These are phyloP conservation scores for Aspergillus terreus DNA, from an alignment of 2,329 filamentous ascomycete genomes.

Conservation along the genomic window DNA sequence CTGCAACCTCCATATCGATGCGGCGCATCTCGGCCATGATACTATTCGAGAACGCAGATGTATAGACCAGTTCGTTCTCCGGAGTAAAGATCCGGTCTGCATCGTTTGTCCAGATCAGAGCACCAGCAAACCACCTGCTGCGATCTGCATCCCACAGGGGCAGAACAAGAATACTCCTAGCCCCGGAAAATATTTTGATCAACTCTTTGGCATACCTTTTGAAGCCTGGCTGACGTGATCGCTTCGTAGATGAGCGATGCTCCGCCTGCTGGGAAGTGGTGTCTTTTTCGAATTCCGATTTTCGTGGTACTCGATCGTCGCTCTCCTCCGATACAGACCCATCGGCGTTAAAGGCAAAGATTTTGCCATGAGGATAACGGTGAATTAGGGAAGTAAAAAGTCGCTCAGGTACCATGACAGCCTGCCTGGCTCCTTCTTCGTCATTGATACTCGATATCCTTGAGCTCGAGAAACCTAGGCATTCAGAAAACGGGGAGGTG, in stretches of 20 bases:
- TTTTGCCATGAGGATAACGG: slow-evolving; percentile 25
- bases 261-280: neutral
- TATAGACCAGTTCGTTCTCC: slow-evolving; percentile 26
- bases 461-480: slow-evolving; percentile 18
- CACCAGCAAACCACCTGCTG: slow-evolving; percentile 27
- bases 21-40: slow-evolving; percentile 32
- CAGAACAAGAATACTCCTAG: slow-evolving; percentile 26
- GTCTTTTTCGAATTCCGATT: slow-evolving; percentile 1
- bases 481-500: neutral
- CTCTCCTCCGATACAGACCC: slow-evolving; percentile 24
- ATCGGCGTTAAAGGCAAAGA: slow-evolving; percentile 23
- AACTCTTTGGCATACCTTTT: slow-evolving; percentile 18
- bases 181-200: slow-evolving; percentile 20
- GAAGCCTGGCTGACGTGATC: slow-evolving; percentile 11
- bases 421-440: slow-evolving; percentile 1
- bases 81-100: slow-evolving; percentile 23
- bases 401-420: slow-evolving; percentile 16
- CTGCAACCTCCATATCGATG: slow-evolving; percentile 26
- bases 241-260: slow-evolving; percentile 9
- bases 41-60: slow-evolving; percentile 29
- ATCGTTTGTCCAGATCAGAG: slow-evolving; percentile 26
- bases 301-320: slow-evolving; percentile 4
- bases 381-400: slow-evolving; percentile 18
- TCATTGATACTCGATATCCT: slow-evolving; percentile 14
- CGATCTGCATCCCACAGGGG: slow-evolving; percentile 32